Evolutionary conservation across 768 basidiomycete genomes (phyloP), one percentile per base, ranked within the genome.

Genomic region (Boletus reticuloceps): DNA sequence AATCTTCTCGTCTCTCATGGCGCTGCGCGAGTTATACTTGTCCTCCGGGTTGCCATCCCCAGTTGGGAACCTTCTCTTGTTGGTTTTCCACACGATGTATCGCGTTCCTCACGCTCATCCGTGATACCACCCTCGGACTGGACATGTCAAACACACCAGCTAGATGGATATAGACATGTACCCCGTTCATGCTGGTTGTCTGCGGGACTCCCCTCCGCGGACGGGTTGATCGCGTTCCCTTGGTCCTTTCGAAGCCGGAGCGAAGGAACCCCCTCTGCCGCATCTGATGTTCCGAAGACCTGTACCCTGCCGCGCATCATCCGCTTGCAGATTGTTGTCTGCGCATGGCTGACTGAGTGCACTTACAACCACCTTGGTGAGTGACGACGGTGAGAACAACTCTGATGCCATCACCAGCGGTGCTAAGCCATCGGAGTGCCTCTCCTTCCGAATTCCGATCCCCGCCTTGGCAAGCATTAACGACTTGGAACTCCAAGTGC

Each of bases 131-230:
- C 45, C 51, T 66, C 53, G 56, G 38, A 64, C 38, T 47, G 25
- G 22, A 41, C 62, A 20, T 50, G 54, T 51, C 58, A 56, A 47
- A 57, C 55, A 9, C 40, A 29, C 29, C 40, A n/a, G 43, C 47
- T 11, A 42, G 46, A 51, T 64, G 32, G n/a, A 56, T 38, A 47
- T 56, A 34, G 53, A 14, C 12, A 13, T 42, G 14, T 37, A 17
- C 16, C 37, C 41, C 45, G 14, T 37, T 50, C 42, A 40, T 42
- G 11, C 57, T 27, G 9, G n/a, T 40, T 14, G 47, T 31, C 36
- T 29, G 51, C 56, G 60, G 53, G 45, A 49, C 49, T 51, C 65
- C 56, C 54, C 53, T 66, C 64, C 61, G 64, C 64, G 64, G 58
- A 64, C 59, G 62, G 65, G n/a, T 50, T 60, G 56, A 61, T 64